Base-by-base conservation (phyloP, 2,329 filamentous ascomycete genomes). In the Colletotrichum limetticola region DNA sequence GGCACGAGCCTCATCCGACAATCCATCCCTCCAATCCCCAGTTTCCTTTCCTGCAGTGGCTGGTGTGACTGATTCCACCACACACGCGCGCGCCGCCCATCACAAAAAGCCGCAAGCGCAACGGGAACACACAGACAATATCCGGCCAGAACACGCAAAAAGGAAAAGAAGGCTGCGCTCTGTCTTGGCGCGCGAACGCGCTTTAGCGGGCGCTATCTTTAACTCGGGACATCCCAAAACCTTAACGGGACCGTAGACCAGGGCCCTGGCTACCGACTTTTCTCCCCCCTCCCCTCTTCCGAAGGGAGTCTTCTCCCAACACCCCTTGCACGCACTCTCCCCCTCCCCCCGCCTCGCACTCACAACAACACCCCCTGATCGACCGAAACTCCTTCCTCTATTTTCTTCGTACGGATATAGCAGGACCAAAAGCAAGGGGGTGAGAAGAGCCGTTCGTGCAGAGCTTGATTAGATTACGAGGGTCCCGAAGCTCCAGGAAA, bases 241-340 rank as follows among this genome's bases (percentile, higher is more conserved):
- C 66, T 72, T 72, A 72, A 72, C 55, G 46, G 60, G 35, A 72
- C 60, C 59, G 55, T 67, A 70, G 55, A 61, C 66, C 55, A 70
- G 70, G 66, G 55, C 60, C 70, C 70, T 42, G 49, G 46, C 16
- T 56, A 63, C 53, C 19, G 46, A 55, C 60, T 24, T 63, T 30
- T 63, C 62, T 56, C 56, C n/a, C 30, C 30, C 32, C 19, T 22
- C 24, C 26, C 16, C 16, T 46, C 53, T 24, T 26, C 53, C 35
- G 24, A 12, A 12, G 30, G 30, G 30, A 35, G 24, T 35, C 35
- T 28, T 14, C 30, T n/a, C 22, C 22, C 42, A 12, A 11, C 32
- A 35, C 32, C 42, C 42, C 42, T 49, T 49, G 42, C 42, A 49
- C 32, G 2, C 32, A 12, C 19, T 5, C 42, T 49, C 42, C 4